phyloP scores from a whole-genome alignment of 192 early-diverging fungal species.

The Backusella tarrabulga region DNA sequence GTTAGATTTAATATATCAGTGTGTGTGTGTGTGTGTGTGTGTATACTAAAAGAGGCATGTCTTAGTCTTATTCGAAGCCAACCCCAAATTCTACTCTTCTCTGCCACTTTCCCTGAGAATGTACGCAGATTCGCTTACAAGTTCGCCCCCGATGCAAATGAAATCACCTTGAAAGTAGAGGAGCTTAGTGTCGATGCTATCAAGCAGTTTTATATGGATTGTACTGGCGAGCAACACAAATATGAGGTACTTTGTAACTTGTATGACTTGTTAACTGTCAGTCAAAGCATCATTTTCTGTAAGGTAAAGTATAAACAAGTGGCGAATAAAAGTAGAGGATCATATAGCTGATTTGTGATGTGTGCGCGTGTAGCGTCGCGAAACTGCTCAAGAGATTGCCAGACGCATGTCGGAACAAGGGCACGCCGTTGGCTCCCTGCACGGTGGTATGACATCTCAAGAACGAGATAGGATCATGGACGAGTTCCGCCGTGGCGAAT shows the following conservation, averaged over 20 bases:
- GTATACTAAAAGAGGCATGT: neutral
- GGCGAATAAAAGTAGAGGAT: neutral
- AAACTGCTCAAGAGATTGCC: slow-evolving; percentile 80
- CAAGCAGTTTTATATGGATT: slow-evolving; percentile 98
- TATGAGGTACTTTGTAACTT: slow-evolving; percentile 67
- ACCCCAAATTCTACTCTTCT: slow-evolving; percentile 91
- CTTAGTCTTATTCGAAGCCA: slow-evolving; percentile 63
- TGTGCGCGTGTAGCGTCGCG: slow-evolving; percentile 50
- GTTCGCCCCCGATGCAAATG: slow-evolving; percentile 86
- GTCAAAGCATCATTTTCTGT: slow-evolving; percentile 97
- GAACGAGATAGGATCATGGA: slow-evolving; percentile 91
- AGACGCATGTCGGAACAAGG: slow-evolving; percentile 74
- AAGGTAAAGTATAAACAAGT: slow-evolving; percentile 44
- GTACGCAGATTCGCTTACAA: slow-evolving; percentile 75
- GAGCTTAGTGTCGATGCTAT: slow-evolving; percentile 94
- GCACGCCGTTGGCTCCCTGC: slow-evolving; percentile 79
- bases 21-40: neutral
- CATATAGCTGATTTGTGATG: neutral
- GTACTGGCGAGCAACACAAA: slow-evolving; percentile 77
- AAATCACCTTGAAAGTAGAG: slow-evolving; percentile 80
- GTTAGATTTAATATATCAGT: too few relatives aligned
- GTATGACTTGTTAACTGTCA: slow-evolving; percentile 84
- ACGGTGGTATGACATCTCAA: slow-evolving; percentile 69
- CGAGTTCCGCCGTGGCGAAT: slow-evolving; percentile 83
- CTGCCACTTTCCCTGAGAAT: slow-evolving; percentile 86